phyloP scores from a whole-genome alignment of 345 rosid species.

The Melastoma malabathricum region DNA sequence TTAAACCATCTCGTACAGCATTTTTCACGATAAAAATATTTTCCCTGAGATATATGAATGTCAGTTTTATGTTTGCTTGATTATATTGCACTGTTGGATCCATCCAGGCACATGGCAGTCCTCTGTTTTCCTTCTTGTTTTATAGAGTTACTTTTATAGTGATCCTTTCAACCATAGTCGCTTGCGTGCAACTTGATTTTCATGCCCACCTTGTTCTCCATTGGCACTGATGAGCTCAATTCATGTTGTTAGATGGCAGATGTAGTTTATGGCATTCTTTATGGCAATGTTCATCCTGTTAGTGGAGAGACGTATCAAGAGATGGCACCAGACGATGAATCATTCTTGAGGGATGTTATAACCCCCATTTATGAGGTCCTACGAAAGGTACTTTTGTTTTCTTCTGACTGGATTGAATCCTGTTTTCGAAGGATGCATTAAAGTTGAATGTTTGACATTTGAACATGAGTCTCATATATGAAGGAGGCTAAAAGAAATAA shows the following conservation, averaged over 20 bases:
- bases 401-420: neutral
- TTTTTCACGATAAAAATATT: too few relatives aligned
- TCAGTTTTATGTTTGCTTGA: too few relatives aligned
- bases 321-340: constrained; percentile 54
- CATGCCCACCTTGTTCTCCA: neutral
- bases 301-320: constrained; percentile 36
- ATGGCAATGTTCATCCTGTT: constrained; percentile 35
- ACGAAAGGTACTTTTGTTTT: constrained; percentile 38
- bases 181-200: neutral
- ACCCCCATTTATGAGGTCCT: constrained; percentile 67
- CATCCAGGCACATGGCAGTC: too few relatives aligned
- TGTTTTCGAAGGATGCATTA: neutral
- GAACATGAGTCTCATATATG: constrained; percentile 12
- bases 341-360: constrained; percentile 66
- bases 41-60: too few relatives aligned
- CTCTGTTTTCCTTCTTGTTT: too few relatives aligned
- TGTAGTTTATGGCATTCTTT: constrained; percentile 42
- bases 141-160: too few relatives aligned
- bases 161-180: too few relatives aligned
- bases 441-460: neutral
- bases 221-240: too few relatives aligned
- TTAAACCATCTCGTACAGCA: too few relatives aligned
- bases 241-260: constrained; percentile 59
- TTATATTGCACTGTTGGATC: too few relatives aligned
- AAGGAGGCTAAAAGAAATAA: constrained; percentile 82